Percentiles rank a stretch among this genome's conserved stretches.
Evolutionary conservation across 1,139 yeast species (phyloP).

Genomic region (Lodderomyces parapsilosis): DNA sequence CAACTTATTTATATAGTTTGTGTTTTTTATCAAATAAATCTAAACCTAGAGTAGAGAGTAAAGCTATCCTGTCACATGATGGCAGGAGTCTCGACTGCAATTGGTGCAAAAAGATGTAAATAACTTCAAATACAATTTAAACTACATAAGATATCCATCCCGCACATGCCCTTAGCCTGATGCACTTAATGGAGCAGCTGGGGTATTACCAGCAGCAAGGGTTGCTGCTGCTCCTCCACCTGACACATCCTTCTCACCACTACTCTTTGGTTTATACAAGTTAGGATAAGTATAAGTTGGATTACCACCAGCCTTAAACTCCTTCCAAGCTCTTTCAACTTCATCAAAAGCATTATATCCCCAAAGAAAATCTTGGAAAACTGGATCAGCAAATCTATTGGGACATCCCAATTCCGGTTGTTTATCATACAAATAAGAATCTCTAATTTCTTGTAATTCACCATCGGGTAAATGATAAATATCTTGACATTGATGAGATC

Average conservation of each 20-base stretch:
- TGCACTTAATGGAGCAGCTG: slow-evolving; percentile 1
- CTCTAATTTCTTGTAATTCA: slow-evolving; percentile 20
- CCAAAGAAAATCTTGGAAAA: slow-evolving; percentile 23
- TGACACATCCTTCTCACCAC: not conserved
- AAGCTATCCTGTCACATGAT: too few relatives aligned
- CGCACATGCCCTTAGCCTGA: not conserved
- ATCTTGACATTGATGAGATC: slow-evolving; percentile 21
- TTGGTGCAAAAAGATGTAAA: too few relatives aligned
- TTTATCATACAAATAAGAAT: slow-evolving; percentile 12
- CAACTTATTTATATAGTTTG: not conserved
- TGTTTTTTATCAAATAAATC: not conserved
- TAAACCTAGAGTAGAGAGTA: too few relatives aligned
- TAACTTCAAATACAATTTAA: not conserved
- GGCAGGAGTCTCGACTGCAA: too few relatives aligned
- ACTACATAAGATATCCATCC: not conserved
- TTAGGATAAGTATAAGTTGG: slow-evolving; percentile 13
- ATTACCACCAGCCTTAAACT: slow-evolving; percentile 11
- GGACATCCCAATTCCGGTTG: slow-evolving; percentile 22
- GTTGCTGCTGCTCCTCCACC: not conserved
- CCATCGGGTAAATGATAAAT: slow-evolving; percentile 28
- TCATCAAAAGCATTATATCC: slow-evolving; percentile 27
- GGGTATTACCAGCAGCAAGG: too few relatives aligned
- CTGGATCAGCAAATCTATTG: slow-evolving; percentile 28
- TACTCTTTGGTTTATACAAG: slow-evolving; percentile 9
- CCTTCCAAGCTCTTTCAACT: slow-evolving; percentile 17